phyloP scores from a whole-genome alignment of 495 filamentous ascomycete species.

The Neurospora discreta region DNA sequence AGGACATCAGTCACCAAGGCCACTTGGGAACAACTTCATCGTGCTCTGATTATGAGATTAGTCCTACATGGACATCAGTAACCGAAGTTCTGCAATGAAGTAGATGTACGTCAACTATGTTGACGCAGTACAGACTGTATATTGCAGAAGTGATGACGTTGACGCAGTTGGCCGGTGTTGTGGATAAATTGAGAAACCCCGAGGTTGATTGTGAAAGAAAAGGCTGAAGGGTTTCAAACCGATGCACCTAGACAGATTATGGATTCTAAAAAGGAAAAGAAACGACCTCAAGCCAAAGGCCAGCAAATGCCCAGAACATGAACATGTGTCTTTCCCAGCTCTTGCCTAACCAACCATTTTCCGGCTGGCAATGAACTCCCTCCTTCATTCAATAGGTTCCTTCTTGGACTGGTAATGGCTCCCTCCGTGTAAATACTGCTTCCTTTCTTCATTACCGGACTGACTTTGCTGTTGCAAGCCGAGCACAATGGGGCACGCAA shows the following conservation, averaged over 20 bases:
- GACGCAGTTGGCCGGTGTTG: not conserved
- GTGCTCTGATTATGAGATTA: not conserved
- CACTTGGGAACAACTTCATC: not conserved
- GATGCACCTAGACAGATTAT: not conserved
- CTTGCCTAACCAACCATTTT: not conserved
- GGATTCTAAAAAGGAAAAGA: not conserved
- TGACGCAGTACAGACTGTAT: not conserved
- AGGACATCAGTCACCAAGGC: too few species aligned
- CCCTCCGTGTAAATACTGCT: not conserved
- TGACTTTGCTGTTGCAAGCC: too few species aligned
- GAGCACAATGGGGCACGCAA: not conserved
- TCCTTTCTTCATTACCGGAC: not conserved
- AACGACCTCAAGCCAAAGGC: not conserved
- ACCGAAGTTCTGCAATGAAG: not conserved
- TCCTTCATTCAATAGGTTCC: not conserved
- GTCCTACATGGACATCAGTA: not conserved
- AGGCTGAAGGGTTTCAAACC: not conserved
- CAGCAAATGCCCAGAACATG: not conserved
- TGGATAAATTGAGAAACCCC: not conserved
- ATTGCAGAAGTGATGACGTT: not conserved
- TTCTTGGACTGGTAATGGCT: not conserved
- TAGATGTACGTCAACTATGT: not conserved
- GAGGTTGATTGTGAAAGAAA: not conserved
- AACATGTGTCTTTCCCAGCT: not conserved
- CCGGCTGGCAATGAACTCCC: not conserved